These are phyloP conservation scores for Ogataea trehalophila DNA, from an alignment of 805 yeast genomes.

Conservation along the genomic window DNA sequence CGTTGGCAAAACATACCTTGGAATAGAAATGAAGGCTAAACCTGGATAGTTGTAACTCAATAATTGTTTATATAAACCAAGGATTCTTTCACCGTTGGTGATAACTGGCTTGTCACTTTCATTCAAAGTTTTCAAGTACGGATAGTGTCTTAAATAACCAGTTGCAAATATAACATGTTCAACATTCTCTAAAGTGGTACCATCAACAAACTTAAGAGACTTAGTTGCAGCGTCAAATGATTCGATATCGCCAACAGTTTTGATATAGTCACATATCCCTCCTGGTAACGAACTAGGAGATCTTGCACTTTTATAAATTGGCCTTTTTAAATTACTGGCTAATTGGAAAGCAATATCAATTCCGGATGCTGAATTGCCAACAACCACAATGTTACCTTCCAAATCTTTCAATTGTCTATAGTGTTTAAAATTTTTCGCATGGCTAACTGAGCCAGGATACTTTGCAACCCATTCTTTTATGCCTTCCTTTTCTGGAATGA, in stretches of 20 bases:
- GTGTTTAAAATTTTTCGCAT: conserved; percentile 52
- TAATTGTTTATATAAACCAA: conserved; percentile 55
- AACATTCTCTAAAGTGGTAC: conserved; percentile 38
- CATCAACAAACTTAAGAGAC: conserved; percentile 44
- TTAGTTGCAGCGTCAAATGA: conserved; percentile 34
- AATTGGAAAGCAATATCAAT: conserved; percentile 64
- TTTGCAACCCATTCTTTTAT: conserved; percentile 40
- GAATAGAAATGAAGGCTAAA: conserved; percentile 57
- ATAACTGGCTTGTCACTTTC: conserved; percentile 30
- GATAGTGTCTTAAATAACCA: conserved; percentile 61
- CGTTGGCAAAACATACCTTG: conserved; percentile 58
- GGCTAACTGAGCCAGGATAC: conserved; percentile 46
- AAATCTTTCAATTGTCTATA: conserved; percentile 37
- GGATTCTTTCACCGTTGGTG: conserved; percentile 43
- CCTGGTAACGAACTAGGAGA: conserved; percentile 41
- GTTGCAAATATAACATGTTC: conserved; percentile 65
- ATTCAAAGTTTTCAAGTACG: conserved; percentile 41
- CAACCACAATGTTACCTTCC: conserved; percentile 45
- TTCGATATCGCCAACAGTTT: conserved; percentile 39
- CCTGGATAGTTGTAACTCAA: conserved; percentile 58
- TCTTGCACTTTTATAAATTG: conserved; percentile 46
- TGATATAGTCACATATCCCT: conserved; percentile 37
- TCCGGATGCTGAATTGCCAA: conserved; percentile 78
- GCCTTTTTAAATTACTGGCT: conserved; percentile 36
- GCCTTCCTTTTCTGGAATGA: conserved; percentile 52